phyloP scores from a whole-genome alignment of 495 filamentous ascomycete species.

The Rostrohypoxylon terebratum region DNA sequence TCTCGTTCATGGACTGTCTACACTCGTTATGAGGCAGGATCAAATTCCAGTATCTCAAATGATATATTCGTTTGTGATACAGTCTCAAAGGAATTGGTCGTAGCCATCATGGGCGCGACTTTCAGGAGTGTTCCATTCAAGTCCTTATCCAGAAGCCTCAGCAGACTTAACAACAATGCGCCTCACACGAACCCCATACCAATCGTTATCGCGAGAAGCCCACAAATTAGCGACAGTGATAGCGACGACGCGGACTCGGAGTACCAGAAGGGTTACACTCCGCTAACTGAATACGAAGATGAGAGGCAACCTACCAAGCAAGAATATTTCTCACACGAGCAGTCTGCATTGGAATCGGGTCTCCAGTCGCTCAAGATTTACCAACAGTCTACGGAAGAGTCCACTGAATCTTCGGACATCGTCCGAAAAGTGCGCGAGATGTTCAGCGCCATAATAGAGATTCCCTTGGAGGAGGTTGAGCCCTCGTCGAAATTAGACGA shows the following conservation, averaged over 20 bases:
- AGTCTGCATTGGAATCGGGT: neutral
- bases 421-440: constrained; percentile 6
- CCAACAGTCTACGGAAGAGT: neutral
- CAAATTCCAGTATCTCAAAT: neutral
- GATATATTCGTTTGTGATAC: constrained; percentile 16
- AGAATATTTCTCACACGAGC: neutral
- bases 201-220: neutral
- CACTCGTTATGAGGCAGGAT: constrained; percentile 1
- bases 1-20: constrained; percentile 15
- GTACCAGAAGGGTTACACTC: constrained; percentile 1
- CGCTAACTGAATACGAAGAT: constrained; percentile 1
- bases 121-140: constrained; percentile 8
- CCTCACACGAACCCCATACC: neutral
- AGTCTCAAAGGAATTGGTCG: neutral
- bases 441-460: constrained; percentile 16
- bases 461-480: neutral
- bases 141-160: neutral
- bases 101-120: constrained; percentile 7
- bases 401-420: neutral
- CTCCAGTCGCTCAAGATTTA: neutral
- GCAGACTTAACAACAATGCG: neutral
- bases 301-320: neutral
- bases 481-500: constrained; percentile 2
- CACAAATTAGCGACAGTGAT: constrained; percentile 5
- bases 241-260: constrained; percentile 6